Evolutionary conservation across 768 basidiomycete species (phyloP).

Genomic region (Rhodotorula taiwanensis): DNA sequence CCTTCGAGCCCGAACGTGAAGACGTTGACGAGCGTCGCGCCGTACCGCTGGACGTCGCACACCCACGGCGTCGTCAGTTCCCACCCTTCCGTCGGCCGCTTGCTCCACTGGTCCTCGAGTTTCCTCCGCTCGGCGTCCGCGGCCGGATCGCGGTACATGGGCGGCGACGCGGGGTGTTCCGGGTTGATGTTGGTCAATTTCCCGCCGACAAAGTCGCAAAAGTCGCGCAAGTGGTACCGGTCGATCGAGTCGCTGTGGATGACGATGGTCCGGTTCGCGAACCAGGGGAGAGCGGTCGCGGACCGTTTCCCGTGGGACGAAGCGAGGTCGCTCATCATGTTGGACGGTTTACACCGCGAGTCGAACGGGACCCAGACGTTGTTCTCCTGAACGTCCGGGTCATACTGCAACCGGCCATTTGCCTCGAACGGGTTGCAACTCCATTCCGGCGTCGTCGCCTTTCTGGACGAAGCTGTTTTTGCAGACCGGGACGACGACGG

Average conservation of each 20-base stretch:
- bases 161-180: conserved; percentile 23
- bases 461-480: too few species aligned
- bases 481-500: too few species aligned
- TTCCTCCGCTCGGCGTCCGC: background rate
- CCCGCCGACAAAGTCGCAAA: conserved; percentile 31
- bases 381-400: background rate
- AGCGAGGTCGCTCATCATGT: conserved; percentile 11
- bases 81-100: conserved; percentile 26
- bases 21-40: conserved; percentile 29
- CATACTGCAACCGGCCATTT: conserved; percentile 26
- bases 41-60: conserved; percentile 33
- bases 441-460: too few species aligned
- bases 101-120: conserved; percentile 23
- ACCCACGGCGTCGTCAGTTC: conserved; percentile 36
- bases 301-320: too few species aligned
- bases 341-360: conserved; percentile 14
- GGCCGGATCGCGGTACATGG: conserved; percentile 12
- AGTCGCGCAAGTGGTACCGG: conserved; percentile 37
- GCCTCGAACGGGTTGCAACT: conserved; percentile 28
- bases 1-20: conserved; percentile 34
- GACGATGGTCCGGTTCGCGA: conserved; percentile 33
- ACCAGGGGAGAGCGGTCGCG: conserved; percentile 25
- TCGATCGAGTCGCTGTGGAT: conserved; percentile 37
- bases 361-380: conserved; percentile 30
- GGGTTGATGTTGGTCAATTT: conserved; percentile 12